Evolutionary conservation across 2,329 filamentous ascomycete genomes (phyloP).

Genomic region (Coniella lustricola): DNA sequence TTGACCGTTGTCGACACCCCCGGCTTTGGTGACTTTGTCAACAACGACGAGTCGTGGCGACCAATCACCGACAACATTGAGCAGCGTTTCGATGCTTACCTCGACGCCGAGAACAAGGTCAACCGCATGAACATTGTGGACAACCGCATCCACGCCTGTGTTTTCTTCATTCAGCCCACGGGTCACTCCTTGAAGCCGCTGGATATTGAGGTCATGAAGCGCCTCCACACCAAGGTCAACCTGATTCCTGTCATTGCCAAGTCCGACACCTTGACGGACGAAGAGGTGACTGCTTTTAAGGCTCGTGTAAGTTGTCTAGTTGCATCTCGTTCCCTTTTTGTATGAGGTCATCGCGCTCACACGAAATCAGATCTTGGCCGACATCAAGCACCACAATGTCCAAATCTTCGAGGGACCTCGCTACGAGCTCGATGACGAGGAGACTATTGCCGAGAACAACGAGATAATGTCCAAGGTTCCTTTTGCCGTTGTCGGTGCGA

Average conservation of each 20-base stretch:
- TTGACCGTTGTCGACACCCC: slow-evolving; percentile 97
- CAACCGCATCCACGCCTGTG: slow-evolving; percentile 97
- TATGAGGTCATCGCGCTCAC: slow-evolving; percentile 11
- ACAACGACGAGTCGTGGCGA: slow-evolving; percentile 99
- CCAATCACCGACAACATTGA: slow-evolving; percentile 99
- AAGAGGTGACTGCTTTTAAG: slow-evolving; percentile 94
- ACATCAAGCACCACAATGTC: slow-evolving; percentile 95
- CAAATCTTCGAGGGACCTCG: slow-evolving; percentile 98
- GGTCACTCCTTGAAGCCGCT: slow-evolving; percentile 97
- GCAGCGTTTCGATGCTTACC: slow-evolving; percentile 95
- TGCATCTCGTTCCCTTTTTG: not conserved
- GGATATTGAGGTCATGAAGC: slow-evolving; percentile 98
- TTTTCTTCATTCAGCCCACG: slow-evolving; percentile 99
- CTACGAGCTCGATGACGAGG: slow-evolving; percentile 97
- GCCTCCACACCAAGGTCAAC: slow-evolving; percentile 99
- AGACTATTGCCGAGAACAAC: slow-evolving; percentile 99
- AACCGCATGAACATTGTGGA: slow-evolving; percentile 99
- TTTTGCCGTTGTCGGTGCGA: slow-evolving; percentile 95
- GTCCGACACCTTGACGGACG: slow-evolving; percentile 94
- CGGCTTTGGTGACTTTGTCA: slow-evolving; percentile 98
- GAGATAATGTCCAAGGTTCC: slow-evolving; percentile 99
- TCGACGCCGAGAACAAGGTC: slow-evolving; percentile 99
- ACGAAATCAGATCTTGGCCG: slow-evolving; percentile 71
- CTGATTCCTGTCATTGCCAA: slow-evolving; percentile 98
- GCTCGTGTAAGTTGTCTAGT: slow-evolving; percentile 63